These are phyloP conservation scores for Podospora conica DNA, from an alignment of 495 filamentous ascomycete species.

Conservation along the genomic window DNA sequence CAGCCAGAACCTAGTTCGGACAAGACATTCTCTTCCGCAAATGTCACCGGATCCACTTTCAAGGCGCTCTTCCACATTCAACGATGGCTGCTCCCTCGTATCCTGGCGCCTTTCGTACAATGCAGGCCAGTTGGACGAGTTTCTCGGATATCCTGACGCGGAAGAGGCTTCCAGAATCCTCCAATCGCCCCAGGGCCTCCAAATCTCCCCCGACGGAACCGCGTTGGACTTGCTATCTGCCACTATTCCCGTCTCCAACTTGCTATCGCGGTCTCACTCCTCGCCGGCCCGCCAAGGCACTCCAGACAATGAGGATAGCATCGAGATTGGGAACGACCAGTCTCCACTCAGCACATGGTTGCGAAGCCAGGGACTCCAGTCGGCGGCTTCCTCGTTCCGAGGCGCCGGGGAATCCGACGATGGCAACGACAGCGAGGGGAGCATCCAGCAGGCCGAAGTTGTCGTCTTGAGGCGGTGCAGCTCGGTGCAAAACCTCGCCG, in stretches of 20 bases:
- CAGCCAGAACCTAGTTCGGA: conserved; percentile 8
- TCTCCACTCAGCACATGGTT: conserved; percentile 39
- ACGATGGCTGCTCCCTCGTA: conserved; percentile 29
- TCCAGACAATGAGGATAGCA: conserved; percentile 8
- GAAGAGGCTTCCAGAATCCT: conserved; percentile 7
- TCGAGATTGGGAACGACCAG: conserved; percentile 16
- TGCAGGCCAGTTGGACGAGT: conserved; percentile 27
- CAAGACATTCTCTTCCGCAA: conserved; percentile 20
- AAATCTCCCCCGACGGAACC: conserved; percentile 7
- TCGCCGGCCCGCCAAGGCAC: conserved; percentile 15
- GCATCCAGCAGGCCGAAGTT: conserved; percentile 25
- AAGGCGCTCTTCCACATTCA: conserved; percentile 23
- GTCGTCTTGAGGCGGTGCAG: conserved; percentile 21
- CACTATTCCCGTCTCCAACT: background rate
- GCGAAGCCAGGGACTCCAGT: conserved; percentile 34
- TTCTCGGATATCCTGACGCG: conserved; percentile 10
- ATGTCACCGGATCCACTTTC: conserved; percentile 29
- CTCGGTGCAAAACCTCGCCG: conserved; percentile 14
- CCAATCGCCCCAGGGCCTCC: background rate
- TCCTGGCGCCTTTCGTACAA: conserved; percentile 39
- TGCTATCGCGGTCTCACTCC: conserved; percentile 14
- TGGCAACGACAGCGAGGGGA: conserved; percentile 10
- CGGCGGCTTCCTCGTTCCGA: conserved; percentile 19
- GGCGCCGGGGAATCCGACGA: conserved; percentile 9
- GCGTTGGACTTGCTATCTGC: background rate